Conservation (phyloP, 768 basidiomycete species). For the Exidia glandulosa region DNA sequence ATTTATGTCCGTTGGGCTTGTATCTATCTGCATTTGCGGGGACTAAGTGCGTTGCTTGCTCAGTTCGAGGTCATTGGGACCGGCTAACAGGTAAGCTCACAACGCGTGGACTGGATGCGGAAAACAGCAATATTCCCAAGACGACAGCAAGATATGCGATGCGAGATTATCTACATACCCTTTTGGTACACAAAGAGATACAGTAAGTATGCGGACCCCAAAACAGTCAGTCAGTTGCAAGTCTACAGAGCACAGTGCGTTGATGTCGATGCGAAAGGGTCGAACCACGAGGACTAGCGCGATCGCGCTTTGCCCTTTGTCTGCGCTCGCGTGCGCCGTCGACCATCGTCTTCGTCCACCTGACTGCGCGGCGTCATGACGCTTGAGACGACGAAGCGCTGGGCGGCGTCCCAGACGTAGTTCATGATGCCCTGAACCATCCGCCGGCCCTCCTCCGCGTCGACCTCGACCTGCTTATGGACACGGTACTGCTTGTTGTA, state of each 20-base stretch:
- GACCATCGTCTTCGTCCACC: not conserved
- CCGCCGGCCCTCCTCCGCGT: slow-evolving; percentile 29
- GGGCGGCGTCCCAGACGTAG: slow-evolving; percentile 26
- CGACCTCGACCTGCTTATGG: slow-evolving; percentile 10
- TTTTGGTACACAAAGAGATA: too few species aligned
- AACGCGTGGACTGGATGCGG: too few species aligned
- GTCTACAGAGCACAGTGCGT: not conserved
- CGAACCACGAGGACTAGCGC: not conserved
- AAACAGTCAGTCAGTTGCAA: too few species aligned
- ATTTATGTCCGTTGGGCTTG: too few species aligned
- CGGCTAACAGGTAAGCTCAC: too few species aligned
- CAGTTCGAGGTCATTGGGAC: too few species aligned
- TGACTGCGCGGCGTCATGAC: not conserved
- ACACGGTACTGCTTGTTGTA: slow-evolving; percentile 18
- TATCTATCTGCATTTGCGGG: too few species aligned
- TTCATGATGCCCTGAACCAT: slow-evolving; percentile 36
- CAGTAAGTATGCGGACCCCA: too few species aligned
- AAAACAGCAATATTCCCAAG: too few species aligned
- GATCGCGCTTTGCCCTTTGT: slow-evolving; percentile 8
- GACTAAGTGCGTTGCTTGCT: too few species aligned
- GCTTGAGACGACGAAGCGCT: slow-evolving; percentile 15
- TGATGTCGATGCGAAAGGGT: not conserved
- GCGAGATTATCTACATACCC: too few species aligned
- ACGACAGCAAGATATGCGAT: too few species aligned
- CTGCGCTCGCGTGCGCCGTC: not conserved